These are phyloP conservation scores for Phialemoniopsis sp. DNA, from an alignment of 2,329 filamentous ascomycete genomes.

Conservation along the genomic window DNA sequence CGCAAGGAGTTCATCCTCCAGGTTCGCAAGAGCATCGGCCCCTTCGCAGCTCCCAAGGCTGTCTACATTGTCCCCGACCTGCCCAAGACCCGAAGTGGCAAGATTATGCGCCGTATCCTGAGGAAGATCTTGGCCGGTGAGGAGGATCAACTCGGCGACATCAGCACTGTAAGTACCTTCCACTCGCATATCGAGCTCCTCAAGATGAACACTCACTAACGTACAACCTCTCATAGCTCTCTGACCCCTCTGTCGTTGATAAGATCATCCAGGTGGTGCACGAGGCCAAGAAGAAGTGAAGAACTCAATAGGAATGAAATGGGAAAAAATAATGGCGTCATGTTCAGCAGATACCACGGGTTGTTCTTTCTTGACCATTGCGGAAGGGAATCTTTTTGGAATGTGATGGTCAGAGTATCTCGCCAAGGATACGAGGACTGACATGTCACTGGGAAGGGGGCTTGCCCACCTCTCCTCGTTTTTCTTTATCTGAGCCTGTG, in stretches of 20 bases:
- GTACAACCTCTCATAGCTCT: conserved; percentile 52
- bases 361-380: conserved; percentile 3
- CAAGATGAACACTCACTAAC: conserved; percentile 6
- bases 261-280: conserved; percentile 86
- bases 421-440: too few relatives aligned
- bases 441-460: too few relatives aligned
- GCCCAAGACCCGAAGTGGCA: conserved; percentile 94
- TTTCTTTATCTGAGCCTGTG: too few relatives aligned
- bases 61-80: conserved; percentile 89
- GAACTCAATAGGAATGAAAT: not conserved
- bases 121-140: conserved; percentile 96
- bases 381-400: not conserved
- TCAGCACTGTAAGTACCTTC: conserved; percentile 67
- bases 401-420: not conserved
- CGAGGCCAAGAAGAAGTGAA: conserved; percentile 49
- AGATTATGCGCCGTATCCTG: conserved; percentile 98
- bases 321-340: not conserved
- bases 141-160: conserved; percentile 95
- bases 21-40: conserved; percentile 94
- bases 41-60: conserved; percentile 93
- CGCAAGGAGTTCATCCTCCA: conserved; percentile 93
- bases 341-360: not conserved
- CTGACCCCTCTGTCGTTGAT: conserved; percentile 82
- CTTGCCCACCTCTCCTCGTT: too few relatives aligned
- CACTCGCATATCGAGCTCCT: not conserved